Evolutionary conservation across 345 rosid genomes (phyloP), one percentile per base, ranked within the genome.

Genomic region (Anacardium occidentale): DNA sequence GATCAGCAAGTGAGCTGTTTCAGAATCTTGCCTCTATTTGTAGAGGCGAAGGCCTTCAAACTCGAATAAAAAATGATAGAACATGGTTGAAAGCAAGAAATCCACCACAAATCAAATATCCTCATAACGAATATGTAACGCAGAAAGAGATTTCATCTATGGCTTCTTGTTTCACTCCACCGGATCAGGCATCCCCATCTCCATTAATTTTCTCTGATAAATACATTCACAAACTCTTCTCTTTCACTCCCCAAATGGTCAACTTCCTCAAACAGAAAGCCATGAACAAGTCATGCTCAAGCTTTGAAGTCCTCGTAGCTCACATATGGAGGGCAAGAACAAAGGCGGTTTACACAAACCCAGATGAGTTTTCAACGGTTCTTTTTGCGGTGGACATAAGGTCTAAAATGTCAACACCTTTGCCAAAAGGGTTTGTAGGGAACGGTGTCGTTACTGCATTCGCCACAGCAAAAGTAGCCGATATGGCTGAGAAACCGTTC

Each of bases 311-410:
- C 62, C 10, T 78, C 4, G 54, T 62, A n/a, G 69, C 50, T 17
- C 68, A 69, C 34, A 21, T 69, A 32, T 64, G 81, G 77, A 73
- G 57, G 25, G 77, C 75, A 56, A 68, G 77, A 52, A 44, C 74
- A 29, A 60, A 53, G 58, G 60, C 71, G 22, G 32, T 74, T 7
- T 66, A 67, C 40, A 5, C 20, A 2, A 34, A 70, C 42, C 11
- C 25, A 7, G 69, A 74, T 25, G 72, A 69, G 42, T 60, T 24
- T 24, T 74, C 75, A 5, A 45, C 78, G 3, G 68, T 74, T 51
- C 75, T 66, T 21, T 78, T 74, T 29, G 75, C 82, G 15, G 69
- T 78, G 13, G 74, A 77, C 37, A 64, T 73, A 62, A 78, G 76
- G 73, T 53, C 73, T 12, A 68, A 68, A 51, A 37, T 22, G 5